These are phyloP conservation scores for Backusella parvicylindrica DNA, from an alignment of 192 early-diverging fungal genomes.

Conservation along the genomic window DNA sequence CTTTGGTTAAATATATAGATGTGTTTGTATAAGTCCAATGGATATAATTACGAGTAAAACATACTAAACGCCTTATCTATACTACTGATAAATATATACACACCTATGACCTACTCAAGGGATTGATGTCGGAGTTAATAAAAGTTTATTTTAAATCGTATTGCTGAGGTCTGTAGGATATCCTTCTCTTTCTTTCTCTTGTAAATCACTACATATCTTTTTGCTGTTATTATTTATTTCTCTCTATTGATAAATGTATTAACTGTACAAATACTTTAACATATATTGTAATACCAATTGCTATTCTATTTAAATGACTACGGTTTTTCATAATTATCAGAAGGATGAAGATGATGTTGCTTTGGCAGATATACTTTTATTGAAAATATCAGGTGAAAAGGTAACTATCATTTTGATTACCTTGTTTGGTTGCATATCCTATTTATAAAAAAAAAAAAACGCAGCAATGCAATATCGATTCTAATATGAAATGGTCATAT, in stretches of 20 bases:
- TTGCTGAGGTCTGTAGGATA: background rate
- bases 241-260: background rate
- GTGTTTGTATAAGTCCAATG: background rate
- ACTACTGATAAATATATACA: background rate
- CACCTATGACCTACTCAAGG: background rate
- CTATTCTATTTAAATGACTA: background rate
- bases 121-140: background rate
- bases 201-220: background rate
- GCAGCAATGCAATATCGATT: background rate
- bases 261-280: background rate
- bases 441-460: background rate
- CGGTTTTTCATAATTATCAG: background rate
- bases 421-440: background rate
- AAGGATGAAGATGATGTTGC: background rate
- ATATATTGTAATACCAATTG: background rate
- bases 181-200: background rate
- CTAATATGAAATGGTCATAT: constrained; percentile 1
- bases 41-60: background rate
- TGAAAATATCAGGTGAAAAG: background rate
- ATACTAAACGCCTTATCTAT: background rate
- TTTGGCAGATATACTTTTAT: background rate
- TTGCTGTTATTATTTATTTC: background rate
- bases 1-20: background rate
- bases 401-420: constrained; percentile 3
- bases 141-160: background rate